These are phyloP conservation scores for Phallus indusiatus DNA, from an alignment of 768 basidiomycete genomes.

Conservation along the genomic window DNA sequence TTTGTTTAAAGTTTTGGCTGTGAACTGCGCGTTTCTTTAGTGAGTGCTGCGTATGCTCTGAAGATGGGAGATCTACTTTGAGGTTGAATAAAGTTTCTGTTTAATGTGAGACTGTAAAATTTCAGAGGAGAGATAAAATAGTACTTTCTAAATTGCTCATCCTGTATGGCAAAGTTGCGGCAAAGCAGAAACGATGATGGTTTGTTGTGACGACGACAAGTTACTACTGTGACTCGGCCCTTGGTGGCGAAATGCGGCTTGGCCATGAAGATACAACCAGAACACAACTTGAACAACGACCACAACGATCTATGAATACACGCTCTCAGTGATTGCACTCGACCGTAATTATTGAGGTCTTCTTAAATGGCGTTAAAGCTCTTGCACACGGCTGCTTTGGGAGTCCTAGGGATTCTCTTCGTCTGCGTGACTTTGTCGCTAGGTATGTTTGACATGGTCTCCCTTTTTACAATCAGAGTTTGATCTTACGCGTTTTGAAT, in stretches of 20 bases:
- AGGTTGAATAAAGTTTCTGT: slow-evolving; percentile 97
- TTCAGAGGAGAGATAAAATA: neutral
- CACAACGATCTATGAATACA: too few species aligned
- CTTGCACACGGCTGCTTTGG: slow-evolving; percentile 32
- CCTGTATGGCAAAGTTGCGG: slow-evolving; percentile 17
- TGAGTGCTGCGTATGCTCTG: slow-evolving; percentile 11
- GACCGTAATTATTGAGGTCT: too few species aligned
- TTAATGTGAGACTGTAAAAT: slow-evolving; percentile 21
- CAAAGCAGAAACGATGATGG: neutral
- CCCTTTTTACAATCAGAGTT: neutral
- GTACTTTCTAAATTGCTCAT: slow-evolving; percentile 9
- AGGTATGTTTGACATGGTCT: slow-evolving; percentile 44
- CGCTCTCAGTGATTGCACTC: too few species aligned
- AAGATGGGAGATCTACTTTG: slow-evolving; percentile 57
- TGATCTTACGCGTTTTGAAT: slow-evolving; percentile 9
- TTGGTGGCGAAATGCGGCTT: too few species aligned
- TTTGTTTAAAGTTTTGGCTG: slow-evolving; percentile 86
- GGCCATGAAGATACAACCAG: too few species aligned
- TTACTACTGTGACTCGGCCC: neutral
- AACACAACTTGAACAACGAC: too few species aligned
- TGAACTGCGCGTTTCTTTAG: slow-evolving; percentile 55
- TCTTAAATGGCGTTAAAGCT: neutral
- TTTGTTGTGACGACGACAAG: too few species aligned
- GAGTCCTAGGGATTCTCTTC: slow-evolving; percentile 67
- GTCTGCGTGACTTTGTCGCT: slow-evolving; percentile 87